Evolutionary conservation across 1,284 basidiomycete species (phyloP).

Genomic region (Austroboletus niveus): DNA sequence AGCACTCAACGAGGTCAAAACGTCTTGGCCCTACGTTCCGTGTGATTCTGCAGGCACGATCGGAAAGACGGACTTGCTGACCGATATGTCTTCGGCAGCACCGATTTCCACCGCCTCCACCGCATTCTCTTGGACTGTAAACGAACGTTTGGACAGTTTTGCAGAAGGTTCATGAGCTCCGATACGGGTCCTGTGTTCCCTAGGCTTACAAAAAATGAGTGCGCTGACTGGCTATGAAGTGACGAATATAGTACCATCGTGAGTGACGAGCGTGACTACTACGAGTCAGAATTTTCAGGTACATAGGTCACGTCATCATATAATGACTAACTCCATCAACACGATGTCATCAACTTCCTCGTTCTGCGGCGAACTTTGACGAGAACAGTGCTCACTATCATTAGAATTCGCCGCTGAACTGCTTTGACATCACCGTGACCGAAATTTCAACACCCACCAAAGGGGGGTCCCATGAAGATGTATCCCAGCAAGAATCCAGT

Average conservation of each 20-base stretch:
- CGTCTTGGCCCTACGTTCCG: conserved; percentile 42
- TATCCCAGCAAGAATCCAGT: too few relatives aligned
- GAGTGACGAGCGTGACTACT: not conserved
- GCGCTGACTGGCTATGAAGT: too few relatives aligned
- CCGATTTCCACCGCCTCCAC: conserved; percentile 50
- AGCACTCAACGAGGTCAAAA: conserved; percentile 34
- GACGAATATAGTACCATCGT: conserved; percentile 19
- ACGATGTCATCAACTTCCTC: too few relatives aligned
- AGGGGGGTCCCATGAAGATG: too few relatives aligned
- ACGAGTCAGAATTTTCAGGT: too few relatives aligned
- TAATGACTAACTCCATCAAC: too few relatives aligned
- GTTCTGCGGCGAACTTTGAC: too few relatives aligned
- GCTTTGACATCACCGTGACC: too few relatives aligned
- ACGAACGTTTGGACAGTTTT: conserved; percentile 46
- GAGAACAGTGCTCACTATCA: too few relatives aligned
- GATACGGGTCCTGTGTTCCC: conserved; percentile 49
- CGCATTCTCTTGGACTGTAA: conserved; percentile 47
- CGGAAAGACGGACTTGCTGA: conserved; percentile 20
- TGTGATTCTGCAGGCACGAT: not conserved
- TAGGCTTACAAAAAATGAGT: conserved; percentile 47
- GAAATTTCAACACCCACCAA: too few relatives aligned
- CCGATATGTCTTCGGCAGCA: conserved; percentile 35
- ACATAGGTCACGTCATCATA: too few relatives aligned
- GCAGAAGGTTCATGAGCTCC: conserved; percentile 51
- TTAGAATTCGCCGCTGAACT: too few relatives aligned